Base-by-base conservation (phyloP, 2,329 filamentous ascomycete genomes). In the Daldinia eschscholtzii region DNA sequence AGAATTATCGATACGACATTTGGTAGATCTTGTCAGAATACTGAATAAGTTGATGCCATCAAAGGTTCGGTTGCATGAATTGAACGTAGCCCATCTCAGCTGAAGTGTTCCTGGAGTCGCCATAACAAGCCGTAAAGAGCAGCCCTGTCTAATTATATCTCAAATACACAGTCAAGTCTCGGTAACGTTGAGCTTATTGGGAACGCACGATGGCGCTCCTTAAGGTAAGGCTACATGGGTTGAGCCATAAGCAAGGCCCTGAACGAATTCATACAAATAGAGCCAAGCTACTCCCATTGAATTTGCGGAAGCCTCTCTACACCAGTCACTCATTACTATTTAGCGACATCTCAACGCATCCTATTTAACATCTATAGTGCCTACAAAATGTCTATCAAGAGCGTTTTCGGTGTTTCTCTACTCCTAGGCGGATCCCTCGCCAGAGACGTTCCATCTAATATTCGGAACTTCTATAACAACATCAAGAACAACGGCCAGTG, bases 401-500 rank as follows among this genome's bases (percentile, higher is more conserved):
- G n/a, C 12, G 30, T 76, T 28, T 42, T 75, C 20, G 65, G 68
- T 6, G 61, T 72, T 44, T 70, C 71, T 20, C 37, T 68, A 48
- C 52, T 76, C 12, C 28, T 70, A 4, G 68, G 74, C 5, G 52
- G 58, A 7, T 61, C 73, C 28, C 41, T 73, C 4, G 73, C 73
- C 2, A 71, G 66, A 39, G 71, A 73, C 20, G 65, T 85, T 3
- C 83, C 83, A 12, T 68, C 74, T 50, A 84, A 84, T 65, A 75
- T 85, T 20, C 74, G 77, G 53, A 72, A 64, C 59, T 81, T 85
- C 63, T 83, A 83, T 73, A 76, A 84, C 62, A 77, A 76, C 60
- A 74, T 85, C 67, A 76, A 77, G 65, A 72, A 68, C 23, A 74
- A 80, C 50, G 78, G 79, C 26, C 71, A 80, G 48, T 85, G 83